These are phyloP conservation scores for Oryza australiensis DNA, from an alignment of 176 grass and related monocot genomes.

Conservation along the genomic window DNA sequence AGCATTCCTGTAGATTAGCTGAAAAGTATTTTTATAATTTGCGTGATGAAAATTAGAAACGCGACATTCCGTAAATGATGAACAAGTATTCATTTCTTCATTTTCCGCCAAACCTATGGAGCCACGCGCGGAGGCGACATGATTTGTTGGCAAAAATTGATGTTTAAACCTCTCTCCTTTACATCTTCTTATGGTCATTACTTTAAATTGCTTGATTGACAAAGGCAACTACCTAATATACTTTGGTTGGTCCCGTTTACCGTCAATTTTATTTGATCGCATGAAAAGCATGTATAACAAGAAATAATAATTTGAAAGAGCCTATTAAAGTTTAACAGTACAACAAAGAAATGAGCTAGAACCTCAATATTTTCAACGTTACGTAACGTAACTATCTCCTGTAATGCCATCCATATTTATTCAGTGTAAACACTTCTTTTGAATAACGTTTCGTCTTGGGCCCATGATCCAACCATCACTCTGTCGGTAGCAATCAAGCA, in stretches of 20 bases:
- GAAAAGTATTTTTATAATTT: background rate
- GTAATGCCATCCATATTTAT: background rate
- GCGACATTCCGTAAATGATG: background rate
- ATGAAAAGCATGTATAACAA: background rate
- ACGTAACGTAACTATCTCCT: background rate
- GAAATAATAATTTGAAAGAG: background rate
- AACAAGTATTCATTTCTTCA: background rate
- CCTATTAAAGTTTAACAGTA: background rate
- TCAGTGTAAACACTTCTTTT: background rate
- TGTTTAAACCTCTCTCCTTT: background rate
- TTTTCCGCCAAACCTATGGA: background rate
- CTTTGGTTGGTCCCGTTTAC: background rate
- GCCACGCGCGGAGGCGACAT: background rate
- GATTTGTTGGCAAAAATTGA: constrained; percentile 17
- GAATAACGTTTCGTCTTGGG: background rate
- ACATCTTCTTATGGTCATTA: background rate
- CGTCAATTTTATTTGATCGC: background rate
- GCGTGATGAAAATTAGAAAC: background rate
- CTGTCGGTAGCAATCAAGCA: background rate
- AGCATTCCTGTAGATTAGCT: background rate
- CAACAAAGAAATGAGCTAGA: background rate
- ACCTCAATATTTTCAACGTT: background rate
- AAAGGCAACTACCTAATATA: background rate
- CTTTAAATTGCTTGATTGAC: background rate
- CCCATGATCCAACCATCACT: background rate